A percentile compares a stretch with the other conserved stretches of the same genome.
Conservation (phyloP, 306 rosid species). For the Quercus robur region DNA sequence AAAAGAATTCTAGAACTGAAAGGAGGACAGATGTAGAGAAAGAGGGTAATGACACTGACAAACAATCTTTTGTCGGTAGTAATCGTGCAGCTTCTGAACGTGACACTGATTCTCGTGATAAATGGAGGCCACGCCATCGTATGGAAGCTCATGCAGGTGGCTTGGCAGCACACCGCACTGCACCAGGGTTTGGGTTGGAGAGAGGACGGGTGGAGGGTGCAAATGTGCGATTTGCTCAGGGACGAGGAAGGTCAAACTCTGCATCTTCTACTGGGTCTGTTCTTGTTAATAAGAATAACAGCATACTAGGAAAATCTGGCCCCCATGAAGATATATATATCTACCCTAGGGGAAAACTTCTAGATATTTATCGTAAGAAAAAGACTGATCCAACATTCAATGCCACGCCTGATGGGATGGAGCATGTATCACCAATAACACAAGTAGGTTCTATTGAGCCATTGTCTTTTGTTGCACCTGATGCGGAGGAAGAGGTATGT, state of each 20-base stretch:
- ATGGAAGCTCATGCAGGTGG: conserved; percentile 60
- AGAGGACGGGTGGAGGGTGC: conserved; percentile 57
- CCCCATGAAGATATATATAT: conserved; percentile 29
- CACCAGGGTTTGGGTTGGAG: conserved; percentile 75
- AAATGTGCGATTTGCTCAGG: conserved; percentile 51
- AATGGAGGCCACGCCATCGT: conserved; percentile 84
- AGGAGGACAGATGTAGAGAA: conserved; percentile 54
- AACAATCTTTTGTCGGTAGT: conserved; percentile 43
- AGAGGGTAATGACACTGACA: conserved; percentile 49
- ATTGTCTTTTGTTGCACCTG: conserved; percentile 64
- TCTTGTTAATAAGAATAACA: conserved; percentile 26
- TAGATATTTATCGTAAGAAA: conserved; percentile 64
- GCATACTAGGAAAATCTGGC: conserved; percentile 44
- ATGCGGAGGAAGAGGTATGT: conserved; percentile 64
- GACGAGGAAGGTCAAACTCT: conserved; percentile 61
- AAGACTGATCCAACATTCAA: conserved; percentile 37
- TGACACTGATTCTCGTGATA: conserved; percentile 67
- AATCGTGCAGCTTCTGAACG: conserved; percentile 54
- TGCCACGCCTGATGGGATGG: conserved; percentile 46
- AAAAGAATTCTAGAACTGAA: conserved; percentile 59
- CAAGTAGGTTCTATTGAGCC: conserved; percentile 47
- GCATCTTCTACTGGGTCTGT: conserved; percentile 35
- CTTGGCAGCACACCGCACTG: conserved; percentile 61
- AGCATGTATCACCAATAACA: conserved; percentile 34
- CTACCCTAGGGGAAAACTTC: conserved; percentile 76